Evolutionary conservation across 2,329 filamentous ascomycete species (phyloP), one percentile per base, ranked within the genome.

Genomic region (Cladosporium sp.): DNA sequence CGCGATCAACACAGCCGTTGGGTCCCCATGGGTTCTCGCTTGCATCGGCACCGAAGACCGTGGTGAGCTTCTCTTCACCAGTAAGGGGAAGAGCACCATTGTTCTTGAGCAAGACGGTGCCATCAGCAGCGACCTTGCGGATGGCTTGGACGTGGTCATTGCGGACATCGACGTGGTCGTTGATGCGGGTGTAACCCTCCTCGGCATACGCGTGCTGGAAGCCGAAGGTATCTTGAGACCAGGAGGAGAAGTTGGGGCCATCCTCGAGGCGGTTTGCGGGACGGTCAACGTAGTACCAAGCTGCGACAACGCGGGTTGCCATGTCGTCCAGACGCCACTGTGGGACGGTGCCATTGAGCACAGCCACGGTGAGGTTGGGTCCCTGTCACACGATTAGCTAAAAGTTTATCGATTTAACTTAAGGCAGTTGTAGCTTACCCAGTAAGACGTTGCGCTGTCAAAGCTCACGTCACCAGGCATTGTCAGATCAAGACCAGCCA

Each of bases 21-120:
- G 87, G 83, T 1, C 92, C 92, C 18, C 75, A 76, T 0, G 78
- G 75, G 63, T 87, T 92, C 13, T 83, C 76, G 1, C 86, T 86
- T 13, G 90, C 86, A 67, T 97, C 92, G 45, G 88, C 84, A 16
- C 92, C 92, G 59, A 96, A 79, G 47, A 90, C 82, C 15, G 80
- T 86, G 22, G 91, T 72, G 60, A 87, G 86, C 62, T 80, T 84
- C 58, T 92, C 87, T 64, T 83, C 82, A 19, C 76, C 69, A 52
- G 81, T 83, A n/a, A 96, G 76, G 0, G 92, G 91, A 27, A 97
- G 74, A 2, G 77, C 76, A 12, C 83, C 83, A 2, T 75, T 74
- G 69, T 97, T 96, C 78, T 97, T 98, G 56, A 98, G 75, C 9
- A 98, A 75, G 6, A 98, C 90, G 2, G 85, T 90, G 13, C 87